A percentile compares a stretch with the other conserved stretches of the same genome.
Conservation (phyloP, 2,329 filamentous ascomycete species). For the Colletotrichum phormii region DNA sequence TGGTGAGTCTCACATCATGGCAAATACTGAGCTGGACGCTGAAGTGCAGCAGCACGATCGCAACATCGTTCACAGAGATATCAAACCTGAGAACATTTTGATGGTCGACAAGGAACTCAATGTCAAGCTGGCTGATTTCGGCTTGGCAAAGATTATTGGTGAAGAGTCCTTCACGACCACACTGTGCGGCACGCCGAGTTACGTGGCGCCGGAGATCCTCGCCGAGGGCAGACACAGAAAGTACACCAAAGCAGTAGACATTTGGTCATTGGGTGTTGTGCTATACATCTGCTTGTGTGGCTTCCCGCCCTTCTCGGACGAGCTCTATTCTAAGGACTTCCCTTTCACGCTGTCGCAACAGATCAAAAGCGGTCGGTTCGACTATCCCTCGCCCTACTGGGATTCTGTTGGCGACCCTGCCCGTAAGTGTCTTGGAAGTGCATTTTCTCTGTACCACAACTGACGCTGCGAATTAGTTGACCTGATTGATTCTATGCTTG, state of each 20-base stretch:
- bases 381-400: constrained; percentile 98
- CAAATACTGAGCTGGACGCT: constrained; percentile 38
- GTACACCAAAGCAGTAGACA: constrained; percentile 94
- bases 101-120: constrained; percentile 85
- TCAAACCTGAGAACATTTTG: constrained; percentile 97
- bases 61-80: constrained; percentile 96
- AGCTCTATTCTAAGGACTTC: constrained; percentile 83
- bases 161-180: constrained; percentile 99
- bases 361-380: constrained; percentile 88
- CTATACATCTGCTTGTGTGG: constrained; percentile 97
- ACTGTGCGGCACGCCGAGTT: constrained; percentile 94
- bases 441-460: neutral
- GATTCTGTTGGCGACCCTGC: constrained; percentile 88
- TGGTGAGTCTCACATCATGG: constrained; percentile 69
- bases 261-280: constrained; percentile 98
- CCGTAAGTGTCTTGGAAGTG: constrained; percentile 54
- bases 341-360: constrained; percentile 90
- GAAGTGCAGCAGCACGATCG: constrained; percentile 81
- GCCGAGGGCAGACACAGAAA: constrained; percentile 83
- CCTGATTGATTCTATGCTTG: constrained; percentile 94
- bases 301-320: constrained; percentile 96
- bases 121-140: constrained; percentile 96
- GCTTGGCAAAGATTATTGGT: constrained; percentile 96
- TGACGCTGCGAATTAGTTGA: constrained; percentile 66
- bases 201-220: constrained; percentile 95